Base-by-base conservation (phyloP, 176 grass and related monocot species). In the Aegilops sharonensis region DNA sequence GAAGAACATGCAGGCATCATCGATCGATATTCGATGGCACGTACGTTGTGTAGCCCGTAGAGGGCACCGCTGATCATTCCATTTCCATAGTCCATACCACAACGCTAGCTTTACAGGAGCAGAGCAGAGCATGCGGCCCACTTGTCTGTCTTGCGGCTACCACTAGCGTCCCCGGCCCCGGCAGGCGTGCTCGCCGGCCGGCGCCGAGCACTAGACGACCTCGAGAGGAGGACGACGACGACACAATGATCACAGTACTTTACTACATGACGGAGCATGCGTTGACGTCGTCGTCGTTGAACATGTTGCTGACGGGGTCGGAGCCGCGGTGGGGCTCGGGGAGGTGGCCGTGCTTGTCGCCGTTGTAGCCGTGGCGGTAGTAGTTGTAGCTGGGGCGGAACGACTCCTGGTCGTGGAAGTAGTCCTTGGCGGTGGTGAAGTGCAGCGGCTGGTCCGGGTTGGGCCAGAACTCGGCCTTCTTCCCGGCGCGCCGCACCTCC, bases 241-340 rank as follows among this genome's bases (percentile, higher is more conserved):
- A 12, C 54, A 21, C 6, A 15, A 48, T 24, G 66, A 59, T 36
- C 4, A 48, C 25, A 12, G 77, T 64, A 61, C 68, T 72, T 12
- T 15, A 5, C 64, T 77, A 98, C 97, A 99, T 99, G 87, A 99
- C 6, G 78, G 75, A 15, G 88, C 97, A 99, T 0, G 97, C 92
- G 88, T 99, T 89, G 62, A 97, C 97, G 84, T 99, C 89, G 86
- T 99, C 97, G 79, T 99, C 97, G 80, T 99, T 99, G 92, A 99
- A 99, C 90, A 99, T 91, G 92, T 99, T 99, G 91, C 92, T 94
- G 87, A 97, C 94, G 42, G 79, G 92, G 87, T 99, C 94, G 8
- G 92, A 92, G 13, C 97, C 94, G 18, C 97, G 94, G 36, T 79
- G 87, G 0, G 94, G 87, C 73, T 85, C 92, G 4, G 81, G 91